phyloP scores from a whole-genome alignment of 1,139 yeast species.

The Arxiozyma slooffiae region DNA sequence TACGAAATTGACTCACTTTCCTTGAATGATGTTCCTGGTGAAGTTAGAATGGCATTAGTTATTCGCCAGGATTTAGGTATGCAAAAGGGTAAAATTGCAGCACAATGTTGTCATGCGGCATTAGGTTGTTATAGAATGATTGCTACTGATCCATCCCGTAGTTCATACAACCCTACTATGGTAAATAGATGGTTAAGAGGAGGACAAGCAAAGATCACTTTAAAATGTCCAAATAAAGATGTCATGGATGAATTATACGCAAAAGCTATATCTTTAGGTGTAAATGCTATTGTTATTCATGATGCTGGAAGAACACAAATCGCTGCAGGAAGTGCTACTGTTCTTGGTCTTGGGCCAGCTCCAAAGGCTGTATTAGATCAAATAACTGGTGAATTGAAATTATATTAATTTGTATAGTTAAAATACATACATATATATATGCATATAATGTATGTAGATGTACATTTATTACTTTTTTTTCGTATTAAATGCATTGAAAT shows the following conservation, averaged over 20 bases:
- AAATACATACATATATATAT: background rate
- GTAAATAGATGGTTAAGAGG: slow-evolving; percentile 66
- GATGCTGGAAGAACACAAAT: slow-evolving; percentile 98
- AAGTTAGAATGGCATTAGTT: slow-evolving; percentile 77
- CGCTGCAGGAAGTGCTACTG: slow-evolving; percentile 91
- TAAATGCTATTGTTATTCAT: slow-evolving; percentile 71
- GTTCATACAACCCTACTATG: slow-evolving; percentile 51
- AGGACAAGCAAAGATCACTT: slow-evolving; percentile 94
- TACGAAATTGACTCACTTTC: slow-evolving; percentile 45
- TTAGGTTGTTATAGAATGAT: slow-evolving; percentile 75
- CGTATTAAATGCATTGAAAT: background rate
- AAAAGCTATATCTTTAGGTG: slow-evolving; percentile 67
- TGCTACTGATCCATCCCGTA: slow-evolving; percentile 39
- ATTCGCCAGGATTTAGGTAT: slow-evolving; percentile 83
- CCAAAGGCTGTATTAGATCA: slow-evolving; percentile 76
- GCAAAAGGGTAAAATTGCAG: slow-evolving; percentile 95
- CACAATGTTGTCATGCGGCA: slow-evolving; percentile 96
- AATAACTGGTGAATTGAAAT: slow-evolving; percentile 67
- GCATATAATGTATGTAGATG: background rate
- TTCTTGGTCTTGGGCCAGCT: slow-evolving; percentile 92
- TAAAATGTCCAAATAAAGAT: slow-evolving; percentile 67
- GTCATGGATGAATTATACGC: slow-evolving; percentile 72
- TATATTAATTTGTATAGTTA: slow-evolving; percentile 49
- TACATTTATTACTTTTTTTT: no score
- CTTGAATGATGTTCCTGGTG: slow-evolving; percentile 59